Conservation (phyloP, 1,139 yeast genomes). For the Scheffersomyces parashehatae region DNA sequence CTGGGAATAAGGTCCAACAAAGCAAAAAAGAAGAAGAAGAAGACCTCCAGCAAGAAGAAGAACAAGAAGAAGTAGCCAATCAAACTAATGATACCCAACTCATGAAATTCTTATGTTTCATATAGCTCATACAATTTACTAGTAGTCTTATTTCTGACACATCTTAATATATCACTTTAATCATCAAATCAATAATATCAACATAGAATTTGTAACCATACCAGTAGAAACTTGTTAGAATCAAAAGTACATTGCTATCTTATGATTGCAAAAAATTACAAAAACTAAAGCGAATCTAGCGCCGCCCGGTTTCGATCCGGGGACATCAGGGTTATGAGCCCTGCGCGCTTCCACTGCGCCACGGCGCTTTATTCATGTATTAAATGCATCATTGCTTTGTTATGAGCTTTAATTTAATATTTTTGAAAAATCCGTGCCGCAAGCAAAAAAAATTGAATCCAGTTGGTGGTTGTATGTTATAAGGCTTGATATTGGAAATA, state of each 20-base stretch:
- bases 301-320: slow-evolving; percentile 99
- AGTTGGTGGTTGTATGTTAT: no score
- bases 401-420: no score
- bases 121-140: background rate
- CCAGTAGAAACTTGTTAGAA: no score
- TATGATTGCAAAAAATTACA: background rate
- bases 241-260: background rate
- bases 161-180: background rate
- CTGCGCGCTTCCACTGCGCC: slow-evolving; percentile 99
- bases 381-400: background rate
- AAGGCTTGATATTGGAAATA: no score
- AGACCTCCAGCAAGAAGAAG: slow-evolving; percentile 8
- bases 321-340: slow-evolving; percentile 99
- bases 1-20: background rate
- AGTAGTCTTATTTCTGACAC: background rate
- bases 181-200: background rate
- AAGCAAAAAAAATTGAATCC: no score
- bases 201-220: background rate
- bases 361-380: slow-evolving; percentile 55
- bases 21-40: slow-evolving; percentile 6
- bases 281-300: slow-evolving; percentile 47
- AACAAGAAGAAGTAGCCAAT: slow-evolving; percentile 9
- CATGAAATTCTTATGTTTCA: background rate
- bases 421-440: no score
- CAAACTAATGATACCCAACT: background rate